Evolutionary conservation across 345 rosid genomes (phyloP), one percentile per base, ranked within the genome.

Genomic region (Melaleuca quinquenervia): DNA sequence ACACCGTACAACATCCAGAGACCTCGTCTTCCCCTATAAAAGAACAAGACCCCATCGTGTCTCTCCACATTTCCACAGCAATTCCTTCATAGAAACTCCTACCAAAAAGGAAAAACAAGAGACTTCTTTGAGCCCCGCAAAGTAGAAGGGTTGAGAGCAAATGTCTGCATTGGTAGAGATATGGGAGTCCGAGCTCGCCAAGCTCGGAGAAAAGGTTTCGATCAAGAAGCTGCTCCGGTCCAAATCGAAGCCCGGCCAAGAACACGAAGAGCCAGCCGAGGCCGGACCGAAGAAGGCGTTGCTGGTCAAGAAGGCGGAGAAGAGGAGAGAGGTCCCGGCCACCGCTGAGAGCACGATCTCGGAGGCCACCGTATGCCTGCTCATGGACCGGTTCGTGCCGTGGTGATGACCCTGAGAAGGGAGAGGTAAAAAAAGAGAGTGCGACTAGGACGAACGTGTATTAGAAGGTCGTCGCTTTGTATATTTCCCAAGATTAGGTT

Each of bases 381-480:
- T 96, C 55, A 94, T 96, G 93, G 99, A 96, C 86, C 94, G 96
- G 21, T 96, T 96, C 90, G 99, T 91, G 32, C 95, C 95, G 83
- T 95, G 94, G 87, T 95, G 91, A 93, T 82, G 48, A 16, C 16
- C n/a, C 12, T 1, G 45, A 18, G 32, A 70, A 36, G 6, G 24
- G 18, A 70, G 13, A 32, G 26, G 36, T 9, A 5, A 12, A 18
- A 12, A 18, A 32, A 36, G 76, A 64, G 76, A 36, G 26, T 5
- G 78, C 48, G 36, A 70, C 44, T 32, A 70, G 78, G 18, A 70
- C 18, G 78, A 36, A 70, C 24, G 32, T 36, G 48, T 70, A 32
- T 32, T 21, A 32, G 9, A 22, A 24, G 60, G 60, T 55, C 27
- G 5, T n/a, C 36, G 6, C 78, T 70, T 36, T 70, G 78, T 70